Base-by-base conservation (phyloP, 2,329 filamentous ascomycete species). In the Pseudomassariella vexata region DNA sequence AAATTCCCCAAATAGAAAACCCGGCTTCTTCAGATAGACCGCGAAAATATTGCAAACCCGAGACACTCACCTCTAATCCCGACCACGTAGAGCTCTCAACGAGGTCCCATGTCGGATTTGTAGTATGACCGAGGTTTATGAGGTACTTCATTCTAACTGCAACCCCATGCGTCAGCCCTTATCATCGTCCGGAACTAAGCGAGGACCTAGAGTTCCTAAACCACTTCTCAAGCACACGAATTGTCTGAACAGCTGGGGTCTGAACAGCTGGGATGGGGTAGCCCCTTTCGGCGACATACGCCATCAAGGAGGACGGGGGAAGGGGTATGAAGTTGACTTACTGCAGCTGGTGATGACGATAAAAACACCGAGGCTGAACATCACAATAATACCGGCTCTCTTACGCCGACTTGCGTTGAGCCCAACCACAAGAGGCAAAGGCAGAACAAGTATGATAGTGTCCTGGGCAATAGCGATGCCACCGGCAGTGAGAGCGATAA, bases 71-170 rank as follows among this genome's bases (percentile, higher is more conserved):
- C 42, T 67, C 64, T 17, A 66, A 41, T 2, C 60, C 61, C 3
- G 57, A 60, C 63, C 63, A 67, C 28, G 66, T 49, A n/a, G 64
- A 37, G 5, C 52, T 47, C 37, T 62, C 52, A 7, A 56, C 57
- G 24, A 40, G 40, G 23, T 42, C 39, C 41, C 41, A 40, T 14
- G 37, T 44, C 8, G 39, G 59, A 27, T 65, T 62, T 9, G 42
- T 36, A n/a, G 51, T 57, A 9, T 42, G 39, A 10, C 52, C 53
- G 35, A 57, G 58, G 3, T 38, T 29, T 11, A 56, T 41, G 18
- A 63, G 41, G 30, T 57, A 58, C 24, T 48, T 48, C 15, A 66
- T 48, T 1, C 59, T 50, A 15, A 57, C n/a, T n/a, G n/a, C n/a
- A n/a, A n/a, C n/a, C n/a, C n/a, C n/a, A n/a, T n/a, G n/a, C n/a